phyloP scores from a whole-genome alignment of 1,284 basidiomycete genomes.

The Sutorius eximius region DNA sequence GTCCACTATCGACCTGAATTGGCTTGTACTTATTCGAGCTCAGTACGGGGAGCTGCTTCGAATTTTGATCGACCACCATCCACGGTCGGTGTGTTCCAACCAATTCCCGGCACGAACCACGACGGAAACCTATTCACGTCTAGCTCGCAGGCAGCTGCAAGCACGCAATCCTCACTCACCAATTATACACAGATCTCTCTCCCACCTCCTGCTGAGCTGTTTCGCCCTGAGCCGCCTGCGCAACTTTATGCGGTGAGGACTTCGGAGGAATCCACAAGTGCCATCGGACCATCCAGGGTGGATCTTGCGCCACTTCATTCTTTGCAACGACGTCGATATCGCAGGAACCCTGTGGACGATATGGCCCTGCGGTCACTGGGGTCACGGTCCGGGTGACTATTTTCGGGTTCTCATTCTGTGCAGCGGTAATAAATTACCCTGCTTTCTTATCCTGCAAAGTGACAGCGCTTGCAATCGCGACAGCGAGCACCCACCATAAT shows the following conservation, averaged over 20 bases:
- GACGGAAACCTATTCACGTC: slow-evolving; percentile 13
- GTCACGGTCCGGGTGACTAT: slow-evolving; percentile 40
- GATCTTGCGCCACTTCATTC: slow-evolving; percentile 56
- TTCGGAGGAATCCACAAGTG: slow-evolving; percentile 24
- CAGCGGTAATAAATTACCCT: slow-evolving; percentile 28
- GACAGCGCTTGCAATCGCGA: slow-evolving; percentile 15
- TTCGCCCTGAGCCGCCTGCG: slow-evolving; percentile 31
- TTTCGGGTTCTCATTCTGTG: slow-evolving; percentile 18
- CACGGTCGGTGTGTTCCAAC: slow-evolving; percentile 18
- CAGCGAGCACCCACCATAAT: slow-evolving; percentile 2
- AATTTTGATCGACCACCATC: slow-evolving; percentile 23
- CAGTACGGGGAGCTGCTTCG: slow-evolving; percentile 21
- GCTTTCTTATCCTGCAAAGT: slow-evolving; percentile 15
- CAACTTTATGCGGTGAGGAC: slow-evolving; percentile 33
- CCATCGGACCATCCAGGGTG: slow-evolving; percentile 37
- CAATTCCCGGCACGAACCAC: slow-evolving; percentile 5
- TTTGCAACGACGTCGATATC: slow-evolving; percentile 57
- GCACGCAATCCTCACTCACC: slow-evolving; percentile 13
- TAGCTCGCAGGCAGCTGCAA: slow-evolving; percentile 4
- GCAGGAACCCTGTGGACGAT: slow-evolving; percentile 64
- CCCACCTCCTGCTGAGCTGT: slow-evolving; percentile 33
- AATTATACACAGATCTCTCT: slow-evolving; percentile 29
- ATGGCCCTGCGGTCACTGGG: slow-evolving; percentile 52
- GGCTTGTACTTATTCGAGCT: slow-evolving; percentile 18
- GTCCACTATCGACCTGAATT: slow-evolving; percentile 18